These are phyloP conservation scores for Vigna reflexopilosa DNA, from an alignment of 306 rosid species.

Conservation along the genomic window DNA sequence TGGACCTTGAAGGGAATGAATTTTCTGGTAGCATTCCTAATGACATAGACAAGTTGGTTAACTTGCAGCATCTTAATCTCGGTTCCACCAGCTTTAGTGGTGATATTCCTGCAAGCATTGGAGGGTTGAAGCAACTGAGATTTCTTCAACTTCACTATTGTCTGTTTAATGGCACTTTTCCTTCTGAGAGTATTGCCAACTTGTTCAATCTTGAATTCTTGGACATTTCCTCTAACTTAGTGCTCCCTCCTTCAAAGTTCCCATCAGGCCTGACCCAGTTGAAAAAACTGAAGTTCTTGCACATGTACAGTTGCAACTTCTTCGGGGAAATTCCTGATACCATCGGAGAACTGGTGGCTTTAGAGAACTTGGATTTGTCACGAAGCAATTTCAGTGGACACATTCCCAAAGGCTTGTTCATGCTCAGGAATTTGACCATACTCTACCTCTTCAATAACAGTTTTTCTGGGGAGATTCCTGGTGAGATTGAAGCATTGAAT, in stretches of 20 bases:
- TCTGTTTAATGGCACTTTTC: conserved; percentile 56
- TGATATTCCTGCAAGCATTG: conserved; percentile 62
- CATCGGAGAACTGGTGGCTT: conserved; percentile 62
- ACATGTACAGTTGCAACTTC: conserved; percentile 47
- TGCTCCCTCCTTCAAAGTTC: conserved; percentile 37
- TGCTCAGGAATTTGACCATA: conserved; percentile 53
- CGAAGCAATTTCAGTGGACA: conserved; percentile 49
- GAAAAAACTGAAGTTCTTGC: conserved; percentile 56
- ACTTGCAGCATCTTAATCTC: conserved; percentile 56
- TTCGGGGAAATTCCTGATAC: conserved; percentile 63
- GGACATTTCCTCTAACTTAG: conserved; percentile 24
- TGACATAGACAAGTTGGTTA: conserved; percentile 52
- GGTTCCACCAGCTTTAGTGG: conserved; percentile 56
- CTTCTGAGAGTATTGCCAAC: conserved; percentile 55
- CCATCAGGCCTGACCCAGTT: conserved; percentile 46
- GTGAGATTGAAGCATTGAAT: conserved; percentile 53
- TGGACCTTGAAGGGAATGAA: conserved; percentile 57
- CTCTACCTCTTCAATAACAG: conserved; percentile 51
- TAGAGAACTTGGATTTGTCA: conserved; percentile 61
- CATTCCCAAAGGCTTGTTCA: conserved; percentile 62
- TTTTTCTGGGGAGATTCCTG: conserved; percentile 66
- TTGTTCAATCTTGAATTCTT: conserved; percentile 63
- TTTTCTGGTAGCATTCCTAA: conserved; percentile 58
- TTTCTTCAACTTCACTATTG: conserved; percentile 45
- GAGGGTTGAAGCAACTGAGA: conserved; percentile 53